A percentile compares a stretch with the other conserved stretches of the same genome.
phyloP scores from a whole-genome alignment of 2,329 filamentous ascomycete species.

The Chaetomiaceae sp. region DNA sequence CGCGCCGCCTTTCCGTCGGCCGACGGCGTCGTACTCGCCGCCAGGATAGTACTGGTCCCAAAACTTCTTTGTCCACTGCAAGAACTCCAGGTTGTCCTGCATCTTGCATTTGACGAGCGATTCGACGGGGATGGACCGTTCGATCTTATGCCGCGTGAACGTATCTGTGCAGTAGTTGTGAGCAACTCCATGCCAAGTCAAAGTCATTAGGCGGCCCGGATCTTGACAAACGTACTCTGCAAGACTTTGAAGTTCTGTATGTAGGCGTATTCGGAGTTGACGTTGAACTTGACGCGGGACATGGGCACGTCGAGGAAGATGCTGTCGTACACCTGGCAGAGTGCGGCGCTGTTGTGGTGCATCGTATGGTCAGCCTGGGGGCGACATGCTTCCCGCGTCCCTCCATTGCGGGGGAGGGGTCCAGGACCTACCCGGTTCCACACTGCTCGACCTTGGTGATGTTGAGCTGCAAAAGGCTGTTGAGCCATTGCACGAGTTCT shows the following conservation, averaged over 20 bases:
- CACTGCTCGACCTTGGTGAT: constrained; percentile 99
- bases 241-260: constrained; percentile 98
- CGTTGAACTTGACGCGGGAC: constrained; percentile 96
- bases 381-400: not conserved
- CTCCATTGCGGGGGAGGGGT: constrained; percentile 24
- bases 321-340: constrained; percentile 97
- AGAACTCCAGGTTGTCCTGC: constrained; percentile 99
- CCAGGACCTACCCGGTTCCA: constrained; percentile 75
- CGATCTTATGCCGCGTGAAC: constrained; percentile 81
- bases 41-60: constrained; percentile 99
- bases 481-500: constrained; percentile 93
- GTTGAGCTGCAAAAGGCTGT: constrained; percentile 96
- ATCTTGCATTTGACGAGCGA: constrained; percentile 96
- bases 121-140: constrained; percentile 86
- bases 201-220: not conserved
- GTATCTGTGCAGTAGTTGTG: constrained; percentile 50
- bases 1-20: constrained; percentile 73
- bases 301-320: constrained; percentile 96
- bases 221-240: constrained; percentile 64
- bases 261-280: constrained; percentile 94
- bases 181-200: constrained; percentile 12
- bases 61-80: constrained; percentile 94
- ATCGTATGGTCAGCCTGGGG: constrained; percentile 18
- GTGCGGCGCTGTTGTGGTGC: constrained; percentile 66
- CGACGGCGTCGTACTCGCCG: constrained; percentile 90